Conservation (phyloP, 1,284 basidiomycete species). For the Malassezia furfur region DNA sequence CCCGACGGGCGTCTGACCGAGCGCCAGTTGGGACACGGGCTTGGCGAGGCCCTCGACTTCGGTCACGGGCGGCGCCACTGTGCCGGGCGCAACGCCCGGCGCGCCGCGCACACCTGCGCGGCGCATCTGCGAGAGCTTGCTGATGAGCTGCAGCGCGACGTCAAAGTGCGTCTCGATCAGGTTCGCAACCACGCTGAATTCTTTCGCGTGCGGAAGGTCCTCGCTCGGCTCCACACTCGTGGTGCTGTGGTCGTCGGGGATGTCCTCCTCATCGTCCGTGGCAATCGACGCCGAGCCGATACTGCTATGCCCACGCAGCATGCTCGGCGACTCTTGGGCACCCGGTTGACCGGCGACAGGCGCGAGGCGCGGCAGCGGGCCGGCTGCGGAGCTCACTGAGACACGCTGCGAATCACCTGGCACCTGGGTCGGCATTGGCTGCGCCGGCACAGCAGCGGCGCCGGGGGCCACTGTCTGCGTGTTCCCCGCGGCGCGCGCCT, state of each 20-base stretch:
- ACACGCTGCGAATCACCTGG: background rate
- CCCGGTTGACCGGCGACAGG: background rate
- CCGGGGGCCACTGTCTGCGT: background rate
- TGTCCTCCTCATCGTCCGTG: background rate
- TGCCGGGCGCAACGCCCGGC: background rate
- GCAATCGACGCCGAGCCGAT: background rate
- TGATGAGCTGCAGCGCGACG: slow-evolving; percentile 61
- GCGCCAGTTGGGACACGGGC: slow-evolving; percentile 7
- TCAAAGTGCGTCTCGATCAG: slow-evolving; percentile 70
- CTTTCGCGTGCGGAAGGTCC: slow-evolving; percentile 59
- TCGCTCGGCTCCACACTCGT: slow-evolving; percentile 49
- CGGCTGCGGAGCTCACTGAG: background rate
- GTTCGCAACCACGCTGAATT: slow-evolving; percentile 67
- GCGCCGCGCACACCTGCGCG: background rate
- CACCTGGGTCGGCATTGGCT: background rate
- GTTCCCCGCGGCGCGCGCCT: slow-evolving; percentile 3
- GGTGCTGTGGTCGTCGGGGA: slow-evolving; percentile 15
- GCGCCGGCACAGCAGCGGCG: background rate
- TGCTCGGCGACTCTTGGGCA: background rate
- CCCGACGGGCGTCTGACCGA: slow-evolving; percentile 20
- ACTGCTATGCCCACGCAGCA: background rate
- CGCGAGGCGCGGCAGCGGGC: background rate
- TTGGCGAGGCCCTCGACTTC: background rate
- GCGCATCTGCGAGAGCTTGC: slow-evolving; percentile 18
- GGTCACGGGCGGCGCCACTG: background rate